These are phyloP conservation scores for Vanrija humicola DNA, from an alignment of 1,284 basidiomycete species.

Conservation along the genomic window DNA sequence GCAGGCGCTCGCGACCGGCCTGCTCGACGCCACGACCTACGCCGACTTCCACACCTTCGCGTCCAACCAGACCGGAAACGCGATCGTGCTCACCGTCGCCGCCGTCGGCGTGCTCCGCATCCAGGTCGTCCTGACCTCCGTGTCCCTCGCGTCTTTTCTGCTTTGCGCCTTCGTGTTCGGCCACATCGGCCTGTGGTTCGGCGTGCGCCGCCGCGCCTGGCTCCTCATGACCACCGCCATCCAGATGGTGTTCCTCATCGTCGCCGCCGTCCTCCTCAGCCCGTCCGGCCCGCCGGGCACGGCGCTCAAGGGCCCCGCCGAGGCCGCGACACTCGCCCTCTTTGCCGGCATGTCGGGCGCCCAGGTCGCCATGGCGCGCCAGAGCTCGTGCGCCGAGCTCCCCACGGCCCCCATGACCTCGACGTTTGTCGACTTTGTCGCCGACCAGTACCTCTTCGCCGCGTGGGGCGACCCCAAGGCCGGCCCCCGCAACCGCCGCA, in stretches of 20 bases:
- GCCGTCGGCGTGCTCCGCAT: conserved; percentile 28
- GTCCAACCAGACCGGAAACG: conserved; percentile 49
- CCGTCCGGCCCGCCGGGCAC: conserved; percentile 25
- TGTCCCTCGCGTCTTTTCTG: conserved; percentile 40
- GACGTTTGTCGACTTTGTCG: conserved; percentile 44
- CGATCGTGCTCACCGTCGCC: conserved; percentile 45
- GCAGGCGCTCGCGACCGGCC: conserved; percentile 39
- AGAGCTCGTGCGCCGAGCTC: conserved; percentile 31
- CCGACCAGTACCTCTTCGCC: conserved; percentile 39
- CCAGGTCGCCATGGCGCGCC: conserved; percentile 45
- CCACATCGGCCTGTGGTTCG: conserved; percentile 39
- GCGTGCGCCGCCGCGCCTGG: conserved; percentile 37
- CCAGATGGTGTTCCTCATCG: conserved; percentile 28
- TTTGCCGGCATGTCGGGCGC: conserved; percentile 45
- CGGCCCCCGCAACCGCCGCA: conserved; percentile 34
- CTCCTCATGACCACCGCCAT: conserved; percentile 26
- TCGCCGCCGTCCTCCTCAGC: conserved; percentile 34
- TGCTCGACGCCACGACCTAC: conserved; percentile 47
- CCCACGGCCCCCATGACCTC: conserved; percentile 45
- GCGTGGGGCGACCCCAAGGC: conserved; percentile 24
- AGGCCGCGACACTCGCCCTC: conserved; percentile 39
- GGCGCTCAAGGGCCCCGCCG: conserved; percentile 23
- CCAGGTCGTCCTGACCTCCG: conserved; percentile 31
- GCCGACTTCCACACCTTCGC: conserved; percentile 46
- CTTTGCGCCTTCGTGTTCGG: conserved; percentile 37